Conservation (phyloP, 805 yeast species). For the Isabelozyma gotoi region DNA sequence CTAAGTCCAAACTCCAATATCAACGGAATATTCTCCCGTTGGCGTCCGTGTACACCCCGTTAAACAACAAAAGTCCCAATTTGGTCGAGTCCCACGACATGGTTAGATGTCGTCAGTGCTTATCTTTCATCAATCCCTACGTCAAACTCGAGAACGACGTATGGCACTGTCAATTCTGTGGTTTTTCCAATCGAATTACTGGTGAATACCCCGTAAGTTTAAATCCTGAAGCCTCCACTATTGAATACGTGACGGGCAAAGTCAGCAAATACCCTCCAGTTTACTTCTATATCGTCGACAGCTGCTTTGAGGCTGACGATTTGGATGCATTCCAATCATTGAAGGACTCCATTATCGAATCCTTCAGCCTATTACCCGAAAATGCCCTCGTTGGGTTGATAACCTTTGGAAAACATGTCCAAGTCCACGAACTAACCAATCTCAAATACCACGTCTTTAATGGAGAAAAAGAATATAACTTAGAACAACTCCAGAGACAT, state of each 20-base stretch:
- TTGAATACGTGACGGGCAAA: constrained; percentile 49
- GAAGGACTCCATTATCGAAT: constrained; percentile 47
- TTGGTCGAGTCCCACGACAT: constrained; percentile 35
- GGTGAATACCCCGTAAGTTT: constrained; percentile 35
- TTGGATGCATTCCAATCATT: constrained; percentile 40
- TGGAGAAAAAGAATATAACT: constrained; percentile 52
- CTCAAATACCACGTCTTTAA: constrained; percentile 46
- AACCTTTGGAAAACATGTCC: constrained; percentile 60
- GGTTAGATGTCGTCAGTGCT: constrained; percentile 52
- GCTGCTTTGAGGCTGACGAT: constrained; percentile 53
- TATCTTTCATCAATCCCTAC: constrained; percentile 54
- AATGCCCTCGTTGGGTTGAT: constrained; percentile 57
- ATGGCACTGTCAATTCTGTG: constrained; percentile 63
- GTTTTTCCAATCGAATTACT: constrained; percentile 42
- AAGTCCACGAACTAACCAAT: constrained; percentile 51
- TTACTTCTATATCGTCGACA: constrained; percentile 57
- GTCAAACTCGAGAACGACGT: constrained; percentile 32
- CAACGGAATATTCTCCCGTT: constrained; percentile 54
- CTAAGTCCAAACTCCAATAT: constrained; percentile 53
- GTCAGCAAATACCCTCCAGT: constrained; percentile 44
- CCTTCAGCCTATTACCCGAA: constrained; percentile 52
- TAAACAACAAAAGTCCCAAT: constrained; percentile 41
- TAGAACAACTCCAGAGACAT: constrained; percentile 44
- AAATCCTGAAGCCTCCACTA: constrained; percentile 42
- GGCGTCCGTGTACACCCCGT: constrained; percentile 59